A percentile compares a stretch with the other conserved stretches of the same genome.
These are phyloP conservation scores for Epithemia pelagica DNA, from an alignment of 108 stramenopile species.

Conservation along the genomic window DNA sequence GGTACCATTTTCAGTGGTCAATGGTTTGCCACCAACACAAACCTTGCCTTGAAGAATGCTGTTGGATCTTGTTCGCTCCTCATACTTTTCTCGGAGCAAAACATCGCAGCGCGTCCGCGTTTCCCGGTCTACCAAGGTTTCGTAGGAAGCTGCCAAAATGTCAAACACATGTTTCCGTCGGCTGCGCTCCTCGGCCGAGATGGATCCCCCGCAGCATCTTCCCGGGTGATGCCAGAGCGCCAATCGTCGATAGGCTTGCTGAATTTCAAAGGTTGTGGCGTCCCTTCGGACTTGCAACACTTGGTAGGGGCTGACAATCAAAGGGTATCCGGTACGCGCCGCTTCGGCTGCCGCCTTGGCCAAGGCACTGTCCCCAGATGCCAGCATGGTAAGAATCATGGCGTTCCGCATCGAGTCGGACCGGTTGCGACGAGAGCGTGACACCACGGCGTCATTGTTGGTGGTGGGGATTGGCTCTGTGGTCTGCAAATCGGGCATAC, in stretches of 20 bases:
- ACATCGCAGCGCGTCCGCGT: conserved; percentile 26
- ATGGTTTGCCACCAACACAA: not conserved
- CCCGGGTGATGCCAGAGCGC: conserved; percentile 43
- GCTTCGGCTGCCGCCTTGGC: not conserved
- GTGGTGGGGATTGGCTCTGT: not conserved
- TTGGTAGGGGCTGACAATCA: conserved; percentile 36
- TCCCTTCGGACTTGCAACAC: conserved; percentile 41
- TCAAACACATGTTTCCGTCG: conserved; percentile 25
- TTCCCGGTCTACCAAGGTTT: conserved; percentile 38
- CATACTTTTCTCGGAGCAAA: conserved; percentile 4
- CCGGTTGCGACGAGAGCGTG: not conserved
- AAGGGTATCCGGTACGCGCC: not conserved
- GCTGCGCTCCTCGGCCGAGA: conserved; percentile 1
- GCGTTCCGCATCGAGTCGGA: not conserved
- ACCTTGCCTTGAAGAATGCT: not conserved
- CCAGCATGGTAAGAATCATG: not conserved
- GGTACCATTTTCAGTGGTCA: not conserved
- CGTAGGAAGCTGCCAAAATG: conserved; percentile 38
- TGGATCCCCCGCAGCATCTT: conserved; percentile 5
- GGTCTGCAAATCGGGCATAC: not conserved
- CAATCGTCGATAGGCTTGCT: conserved; percentile 32
- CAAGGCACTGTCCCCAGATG: not conserved
- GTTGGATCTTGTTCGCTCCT: not conserved
- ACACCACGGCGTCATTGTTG: not conserved
- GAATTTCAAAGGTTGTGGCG: conserved; percentile 35